Conservation (phyloP, 1,284 basidiomycete species). For the Cutaneotrichosporon cyanovorans region DNA sequence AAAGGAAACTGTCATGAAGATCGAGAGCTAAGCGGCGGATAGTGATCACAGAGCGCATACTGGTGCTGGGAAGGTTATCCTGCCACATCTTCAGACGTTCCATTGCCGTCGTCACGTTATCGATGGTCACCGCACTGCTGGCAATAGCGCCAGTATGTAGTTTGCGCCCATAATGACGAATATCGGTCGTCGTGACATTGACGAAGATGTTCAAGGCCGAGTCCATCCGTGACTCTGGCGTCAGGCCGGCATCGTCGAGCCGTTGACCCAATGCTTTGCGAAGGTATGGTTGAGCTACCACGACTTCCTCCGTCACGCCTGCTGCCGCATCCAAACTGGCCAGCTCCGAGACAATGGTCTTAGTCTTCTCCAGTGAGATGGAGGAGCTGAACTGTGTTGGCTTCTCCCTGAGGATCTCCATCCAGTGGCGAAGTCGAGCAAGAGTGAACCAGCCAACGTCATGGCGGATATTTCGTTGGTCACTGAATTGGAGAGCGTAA, state of each 20-base stretch:
- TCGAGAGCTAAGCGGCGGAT: conserved; percentile 16
- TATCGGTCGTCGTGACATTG: conserved; percentile 10
- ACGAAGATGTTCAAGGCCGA: conserved; percentile 17
- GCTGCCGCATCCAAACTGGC: conserved; percentile 21
- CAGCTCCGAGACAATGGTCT: conserved; percentile 18
- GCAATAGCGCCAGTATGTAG: conserved; percentile 17
- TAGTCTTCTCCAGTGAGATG: conserved; percentile 14
- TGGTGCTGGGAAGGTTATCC: conserved; percentile 12
- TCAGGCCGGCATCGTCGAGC: conserved; percentile 6
- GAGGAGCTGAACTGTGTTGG: neutral
- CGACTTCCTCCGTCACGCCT: conserved; percentile 20
- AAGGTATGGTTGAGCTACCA: conserved; percentile 28
- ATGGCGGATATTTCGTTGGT: conserved; percentile 31
- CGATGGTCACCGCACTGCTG: conserved; percentile 17
- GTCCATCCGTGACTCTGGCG: conserved; percentile 3
- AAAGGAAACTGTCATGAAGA: conserved; percentile 26
- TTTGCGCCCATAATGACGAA: conserved; percentile 25
- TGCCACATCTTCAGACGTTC: conserved; percentile 11
- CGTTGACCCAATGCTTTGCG: conserved; percentile 21
- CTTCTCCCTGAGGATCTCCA: conserved; percentile 6
- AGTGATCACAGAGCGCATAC: conserved; percentile 17
- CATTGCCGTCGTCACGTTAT: conserved; percentile 13
- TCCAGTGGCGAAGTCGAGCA: conserved; percentile 35
- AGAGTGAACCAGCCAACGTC: conserved; percentile 38
- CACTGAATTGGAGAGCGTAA: conserved; percentile 38